Conservation (phyloP, 257 asterid species). For the Osmanthus fragrans region DNA sequence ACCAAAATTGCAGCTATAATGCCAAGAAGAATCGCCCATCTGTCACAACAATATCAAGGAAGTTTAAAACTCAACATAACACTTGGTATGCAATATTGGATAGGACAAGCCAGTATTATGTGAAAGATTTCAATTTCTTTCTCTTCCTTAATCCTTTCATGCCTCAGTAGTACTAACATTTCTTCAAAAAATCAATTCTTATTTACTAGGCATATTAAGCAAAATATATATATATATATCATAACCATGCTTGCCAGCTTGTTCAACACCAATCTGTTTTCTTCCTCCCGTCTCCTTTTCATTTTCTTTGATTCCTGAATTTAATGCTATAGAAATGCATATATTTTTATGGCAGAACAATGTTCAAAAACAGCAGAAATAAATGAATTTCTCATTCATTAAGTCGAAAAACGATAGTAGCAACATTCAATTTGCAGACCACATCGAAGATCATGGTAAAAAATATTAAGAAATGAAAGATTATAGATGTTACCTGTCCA, state of each 20-base stretch:
- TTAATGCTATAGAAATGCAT: not conserved
- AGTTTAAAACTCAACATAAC: not conserved
- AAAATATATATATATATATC: too few species aligned
- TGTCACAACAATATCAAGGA: constrained; percentile 35
- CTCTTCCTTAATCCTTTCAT: not conserved
- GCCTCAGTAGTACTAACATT: too few species aligned
- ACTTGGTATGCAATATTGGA: not conserved
- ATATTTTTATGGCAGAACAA: not conserved
- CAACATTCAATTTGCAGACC: not conserved
- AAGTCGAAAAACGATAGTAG: not conserved
- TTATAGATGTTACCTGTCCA: constrained; percentile 65
- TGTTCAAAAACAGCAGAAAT: not conserved
- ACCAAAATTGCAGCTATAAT: constrained; percentile 45
- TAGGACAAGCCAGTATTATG: not conserved
- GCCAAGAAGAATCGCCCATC: constrained; percentile 89
- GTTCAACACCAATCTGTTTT: too few species aligned
- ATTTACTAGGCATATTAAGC: not conserved
- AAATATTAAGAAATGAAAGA: not conserved
- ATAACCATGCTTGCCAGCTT: too few species aligned
- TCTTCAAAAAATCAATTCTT: not conserved
- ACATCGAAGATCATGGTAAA: not conserved
- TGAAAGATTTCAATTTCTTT: not conserved
- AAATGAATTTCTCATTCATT: not conserved
- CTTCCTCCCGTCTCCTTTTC: not conserved
- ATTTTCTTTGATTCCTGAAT: not conserved